A percentile compares a stretch with the other conserved stretches of the same genome.
These are phyloP conservation scores for Stentor coeruleus DNA, from an alignment of 73 alveolate genomes.

Conservation along the genomic window DNA sequence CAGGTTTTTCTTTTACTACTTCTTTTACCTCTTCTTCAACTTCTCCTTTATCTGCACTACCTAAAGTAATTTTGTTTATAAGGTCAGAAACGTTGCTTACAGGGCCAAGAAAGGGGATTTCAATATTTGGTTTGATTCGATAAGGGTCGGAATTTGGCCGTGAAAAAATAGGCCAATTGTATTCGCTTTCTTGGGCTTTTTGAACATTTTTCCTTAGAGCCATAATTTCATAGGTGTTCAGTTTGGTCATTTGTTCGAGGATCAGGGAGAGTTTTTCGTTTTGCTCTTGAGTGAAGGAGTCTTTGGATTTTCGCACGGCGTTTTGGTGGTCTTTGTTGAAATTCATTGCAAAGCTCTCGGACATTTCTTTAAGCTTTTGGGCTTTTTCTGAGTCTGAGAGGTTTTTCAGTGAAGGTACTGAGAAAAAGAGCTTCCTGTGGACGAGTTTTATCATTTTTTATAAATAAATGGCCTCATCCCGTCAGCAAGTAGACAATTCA, in stretches of 20 bases:
- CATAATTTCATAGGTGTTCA: neutral
- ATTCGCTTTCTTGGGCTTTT: neutral
- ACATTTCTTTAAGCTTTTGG: neutral
- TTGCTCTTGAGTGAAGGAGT: neutral
- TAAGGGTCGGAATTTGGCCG: neutral
- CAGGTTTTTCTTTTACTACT: neutral
- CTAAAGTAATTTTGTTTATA: neutral
- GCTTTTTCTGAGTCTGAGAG: neutral
- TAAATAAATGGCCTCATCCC: neutral
- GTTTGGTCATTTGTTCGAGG: neutral
- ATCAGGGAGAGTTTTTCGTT: neutral
- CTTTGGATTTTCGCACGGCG: neutral
- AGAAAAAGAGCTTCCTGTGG: neutral
- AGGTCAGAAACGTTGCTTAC: neutral
- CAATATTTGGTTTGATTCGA: neutral
- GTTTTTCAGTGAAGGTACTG: neutral
- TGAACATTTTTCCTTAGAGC: neutral
- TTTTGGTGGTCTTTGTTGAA: constrained; percentile 9
- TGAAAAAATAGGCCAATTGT: constrained; percentile 19
- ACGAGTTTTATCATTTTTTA: constrained; percentile 17
- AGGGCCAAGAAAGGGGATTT: neutral
- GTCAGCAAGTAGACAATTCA: neutral
- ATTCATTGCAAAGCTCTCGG: neutral
- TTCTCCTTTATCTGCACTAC: neutral
- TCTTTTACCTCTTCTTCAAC: neutral